phyloP scores from a whole-genome alignment of 805 yeast genomes.

The Saturnispora galanensis region DNA sequence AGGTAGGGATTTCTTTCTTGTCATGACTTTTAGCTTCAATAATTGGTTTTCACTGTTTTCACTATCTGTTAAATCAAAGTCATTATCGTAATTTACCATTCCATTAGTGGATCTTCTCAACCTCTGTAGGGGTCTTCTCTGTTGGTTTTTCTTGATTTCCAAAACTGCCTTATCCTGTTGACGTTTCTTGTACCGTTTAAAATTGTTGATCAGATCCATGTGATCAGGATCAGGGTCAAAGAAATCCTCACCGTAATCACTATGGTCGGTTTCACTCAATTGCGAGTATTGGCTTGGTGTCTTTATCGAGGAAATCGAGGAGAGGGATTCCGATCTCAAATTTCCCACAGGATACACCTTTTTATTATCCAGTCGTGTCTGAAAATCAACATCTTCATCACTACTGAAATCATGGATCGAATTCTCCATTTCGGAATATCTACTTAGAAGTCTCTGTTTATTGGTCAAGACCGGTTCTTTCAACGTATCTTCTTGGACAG shows the following conservation, averaged over 20 bases:
- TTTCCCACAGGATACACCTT: too few species aligned
- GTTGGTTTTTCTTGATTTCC: constrained; percentile 2
- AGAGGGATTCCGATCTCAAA: constrained; percentile 18
- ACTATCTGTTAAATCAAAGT: constrained; percentile 19
- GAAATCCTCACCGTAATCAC: constrained; percentile 22
- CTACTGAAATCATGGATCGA: constrained; percentile 11
- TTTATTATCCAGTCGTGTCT: not conserved
- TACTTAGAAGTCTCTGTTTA: constrained; percentile 6
- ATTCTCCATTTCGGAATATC: constrained; percentile 15
- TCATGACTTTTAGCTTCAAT: constrained; percentile 13
- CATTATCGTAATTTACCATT: constrained; percentile 13
- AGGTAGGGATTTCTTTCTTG: constrained; percentile 22
- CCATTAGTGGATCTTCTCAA: not conserved
- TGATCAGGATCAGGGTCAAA: constrained; percentile 19
- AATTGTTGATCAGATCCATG: constrained; percentile 1
- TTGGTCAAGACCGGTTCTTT: not conserved
- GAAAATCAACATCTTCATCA: not conserved
- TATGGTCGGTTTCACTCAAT: constrained; percentile 23
- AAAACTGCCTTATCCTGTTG: constrained; percentile 2
- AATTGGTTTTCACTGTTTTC: constrained; percentile 15
- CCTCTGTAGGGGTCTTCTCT: not conserved
- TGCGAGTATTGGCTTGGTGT: constrained; percentile 18
- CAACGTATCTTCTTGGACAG: constrained; percentile 4
- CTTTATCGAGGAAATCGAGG: constrained; percentile 19
- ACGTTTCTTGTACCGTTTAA: constrained; percentile 4